Evolutionary conservation across 2,329 filamentous ascomycete genomes (phyloP), one percentile per base, ranked within the genome.

Genomic region (Aspergillus caelatus): DNA sequence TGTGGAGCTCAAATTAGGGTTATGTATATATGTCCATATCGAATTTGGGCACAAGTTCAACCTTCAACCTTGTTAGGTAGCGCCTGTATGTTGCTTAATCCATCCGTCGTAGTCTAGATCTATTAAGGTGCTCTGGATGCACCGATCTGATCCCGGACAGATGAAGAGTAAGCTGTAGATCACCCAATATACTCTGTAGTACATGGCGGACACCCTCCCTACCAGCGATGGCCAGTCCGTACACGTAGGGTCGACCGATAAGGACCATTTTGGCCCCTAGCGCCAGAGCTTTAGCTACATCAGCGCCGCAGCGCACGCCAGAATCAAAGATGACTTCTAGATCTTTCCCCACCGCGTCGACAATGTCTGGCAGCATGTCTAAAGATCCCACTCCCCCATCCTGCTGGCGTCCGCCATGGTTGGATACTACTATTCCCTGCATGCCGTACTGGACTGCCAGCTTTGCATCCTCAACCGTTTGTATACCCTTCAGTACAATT

Each of bases 401-500:
- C 41, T 79, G 68, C 63, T 84, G 82, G 12, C 83, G 70, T 0
- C 83, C 83, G 1, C 82, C 82, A 66, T 85, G 83, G 60, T 85
- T 86, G 52, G 75, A 79, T 1, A 85, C 77, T 1, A 84, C 72
- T 54, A 84, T 81, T 0, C 81, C 83, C n/a, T 81, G 72, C 1
- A 81, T 74, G 4, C 79, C 81, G n/a, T 72, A 61, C 50, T 83
- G 73, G 7, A 79, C 77, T 1, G 81, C 82, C 58, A 75, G 74
- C 57, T 73, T 71, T 8, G 82, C 82, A 67, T 85, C 83, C 2
- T 71, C 77, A 0, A 81, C 75, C 1, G 74, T 78, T 63, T 83
- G 81, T 32, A 82, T 84, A 0, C 86, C 87, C 71, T 89, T 89
- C 34, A 86, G 78, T 63, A 86, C 82, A 54, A 91, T 85, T 0